Conservation (phyloP, 768 basidiomycete genomes). For the Hemileccinum rubropunctum region DNA sequence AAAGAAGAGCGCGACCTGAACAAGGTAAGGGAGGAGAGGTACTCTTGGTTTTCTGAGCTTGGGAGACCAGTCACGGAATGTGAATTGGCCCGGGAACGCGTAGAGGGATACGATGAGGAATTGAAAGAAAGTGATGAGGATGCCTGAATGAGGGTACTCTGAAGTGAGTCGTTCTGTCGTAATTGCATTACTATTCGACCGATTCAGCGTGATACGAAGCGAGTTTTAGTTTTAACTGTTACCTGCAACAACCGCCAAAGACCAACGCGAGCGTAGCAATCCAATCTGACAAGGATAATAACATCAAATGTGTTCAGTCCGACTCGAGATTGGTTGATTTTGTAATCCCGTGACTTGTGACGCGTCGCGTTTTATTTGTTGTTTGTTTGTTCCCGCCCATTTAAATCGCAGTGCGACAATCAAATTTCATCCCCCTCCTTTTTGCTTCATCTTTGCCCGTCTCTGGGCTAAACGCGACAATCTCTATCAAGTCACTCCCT, state of each 20-base stretch:
- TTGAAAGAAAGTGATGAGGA: slow-evolving; percentile 85
- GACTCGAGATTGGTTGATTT: slow-evolving; percentile 13
- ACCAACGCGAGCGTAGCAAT: slow-evolving; percentile 64
- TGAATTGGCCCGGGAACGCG: slow-evolving; percentile 63
- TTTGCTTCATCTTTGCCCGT: slow-evolving; percentile 19
- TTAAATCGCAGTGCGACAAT: slow-evolving; percentile 5
- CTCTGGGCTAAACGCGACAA: slow-evolving; percentile 13
- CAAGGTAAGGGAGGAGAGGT: slow-evolving; percentile 67
- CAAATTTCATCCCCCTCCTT: background rate
- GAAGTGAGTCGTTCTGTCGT: slow-evolving; percentile 73
- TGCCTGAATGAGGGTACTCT: slow-evolving; percentile 66
- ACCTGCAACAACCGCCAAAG: slow-evolving; percentile 91
- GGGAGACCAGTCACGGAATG: slow-evolving; percentile 34
- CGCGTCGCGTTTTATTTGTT: slow-evolving; percentile 21
- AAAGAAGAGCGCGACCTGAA: slow-evolving; percentile 83
- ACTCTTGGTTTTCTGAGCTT: slow-evolving; percentile 61
- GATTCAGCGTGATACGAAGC: slow-evolving; percentile 1
- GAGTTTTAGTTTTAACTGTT: slow-evolving; percentile 5
- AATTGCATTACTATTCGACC: slow-evolving; percentile 63
- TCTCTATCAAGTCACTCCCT: slow-evolving; percentile 35
- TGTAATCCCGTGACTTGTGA: slow-evolving; percentile 27
- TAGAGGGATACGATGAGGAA: slow-evolving; percentile 75
- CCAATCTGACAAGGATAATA: slow-evolving; percentile 43
- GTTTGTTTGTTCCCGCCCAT: background rate
- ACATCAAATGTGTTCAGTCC: too few species aligned